Conservation (phyloP, 2,329 filamentous ascomycete genomes). For the Ophiostoma populinum region DNA sequence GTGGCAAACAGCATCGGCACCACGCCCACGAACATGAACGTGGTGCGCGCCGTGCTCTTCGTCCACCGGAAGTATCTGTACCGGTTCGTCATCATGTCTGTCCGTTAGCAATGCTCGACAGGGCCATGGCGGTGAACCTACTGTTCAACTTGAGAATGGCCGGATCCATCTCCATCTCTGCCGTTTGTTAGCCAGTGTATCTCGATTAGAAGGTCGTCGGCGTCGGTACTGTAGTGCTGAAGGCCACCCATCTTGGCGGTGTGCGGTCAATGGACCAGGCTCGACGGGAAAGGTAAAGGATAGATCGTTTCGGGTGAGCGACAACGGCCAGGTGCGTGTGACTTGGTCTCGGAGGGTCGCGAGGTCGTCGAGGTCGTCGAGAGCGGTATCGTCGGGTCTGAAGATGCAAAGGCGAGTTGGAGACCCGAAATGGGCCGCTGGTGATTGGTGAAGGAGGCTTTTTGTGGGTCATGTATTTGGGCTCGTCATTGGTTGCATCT, state of each 20-base stretch:
- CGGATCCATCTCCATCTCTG: constrained; percentile 30
- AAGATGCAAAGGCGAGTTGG: not conserved
- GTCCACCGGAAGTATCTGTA: constrained; percentile 96
- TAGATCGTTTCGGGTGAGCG: too few species aligned
- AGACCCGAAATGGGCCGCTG: constrained; percentile 9
- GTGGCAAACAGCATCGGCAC: constrained; percentile 57
- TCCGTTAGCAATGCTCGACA: constrained; percentile 9
- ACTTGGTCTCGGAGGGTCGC: not conserved
- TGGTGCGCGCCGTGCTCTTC: constrained; percentile 60
- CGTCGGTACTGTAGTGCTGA: constrained; percentile 23
- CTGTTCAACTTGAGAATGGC: constrained; percentile 27
- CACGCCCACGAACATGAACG: constrained; percentile 56
- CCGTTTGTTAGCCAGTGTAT: not conserved
- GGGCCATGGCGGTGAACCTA: constrained; percentile 21
- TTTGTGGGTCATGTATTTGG: not conserved
- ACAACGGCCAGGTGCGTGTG: too few species aligned
- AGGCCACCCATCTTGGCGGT: constrained; percentile 25
- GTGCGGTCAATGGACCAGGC: constrained; percentile 5
- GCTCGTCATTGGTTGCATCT: too few species aligned
- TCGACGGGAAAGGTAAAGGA: not conserved
- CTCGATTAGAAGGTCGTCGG: not conserved
- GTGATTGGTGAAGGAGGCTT: constrained; percentile 9
- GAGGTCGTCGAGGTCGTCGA: not conserved
- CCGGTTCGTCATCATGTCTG: constrained; percentile 70
- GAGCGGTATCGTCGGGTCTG: not conserved